These are phyloP conservation scores for Vitis cinerea DNA, from an alignment of 164 flowering plant genomes.

Conservation along the genomic window DNA sequence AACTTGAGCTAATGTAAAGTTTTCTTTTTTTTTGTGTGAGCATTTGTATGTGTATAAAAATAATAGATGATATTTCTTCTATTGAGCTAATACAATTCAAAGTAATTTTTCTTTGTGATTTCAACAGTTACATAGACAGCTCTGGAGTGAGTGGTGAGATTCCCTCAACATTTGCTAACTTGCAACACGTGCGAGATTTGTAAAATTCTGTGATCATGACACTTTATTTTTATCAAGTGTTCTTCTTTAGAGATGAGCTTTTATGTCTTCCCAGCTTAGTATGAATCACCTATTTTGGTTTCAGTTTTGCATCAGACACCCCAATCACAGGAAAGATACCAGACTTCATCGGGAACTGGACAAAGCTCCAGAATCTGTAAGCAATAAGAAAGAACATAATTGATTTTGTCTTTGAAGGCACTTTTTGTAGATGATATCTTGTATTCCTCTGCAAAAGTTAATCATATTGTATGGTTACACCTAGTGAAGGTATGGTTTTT, in stretches of 20 bases:
- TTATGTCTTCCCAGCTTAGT: not conserved
- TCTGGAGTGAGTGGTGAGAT: conserved; percentile 24
- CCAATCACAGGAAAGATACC: conserved; percentile 19
- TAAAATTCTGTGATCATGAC: conserved; percentile 4
- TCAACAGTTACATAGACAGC: conserved; percentile 15
- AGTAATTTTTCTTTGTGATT: no score
- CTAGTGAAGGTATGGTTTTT: no score
- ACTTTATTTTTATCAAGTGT: no score
- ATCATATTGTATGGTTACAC: no score
- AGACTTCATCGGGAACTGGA: conserved; percentile 21
- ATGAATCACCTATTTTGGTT: not conserved
- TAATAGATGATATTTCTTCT: no score
- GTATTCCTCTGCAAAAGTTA: no score
- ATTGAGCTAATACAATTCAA: no score
- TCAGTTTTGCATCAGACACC: conserved; percentile 18
- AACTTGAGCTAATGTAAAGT: conserved; percentile 40
- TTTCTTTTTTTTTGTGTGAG: not conserved
- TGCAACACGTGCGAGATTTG: conserved; percentile 8
- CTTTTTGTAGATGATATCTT: no score
- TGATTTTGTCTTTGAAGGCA: no score
- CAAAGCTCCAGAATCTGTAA: conserved; percentile 8
- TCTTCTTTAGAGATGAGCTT: not conserved
- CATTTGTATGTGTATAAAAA: no score
- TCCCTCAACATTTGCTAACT: conserved; percentile 23
- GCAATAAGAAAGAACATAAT: not conserved